These are phyloP conservation scores for Neurospora sp. DNA, from an alignment of 495 filamentous ascomycete species.

Conservation along the genomic window DNA sequence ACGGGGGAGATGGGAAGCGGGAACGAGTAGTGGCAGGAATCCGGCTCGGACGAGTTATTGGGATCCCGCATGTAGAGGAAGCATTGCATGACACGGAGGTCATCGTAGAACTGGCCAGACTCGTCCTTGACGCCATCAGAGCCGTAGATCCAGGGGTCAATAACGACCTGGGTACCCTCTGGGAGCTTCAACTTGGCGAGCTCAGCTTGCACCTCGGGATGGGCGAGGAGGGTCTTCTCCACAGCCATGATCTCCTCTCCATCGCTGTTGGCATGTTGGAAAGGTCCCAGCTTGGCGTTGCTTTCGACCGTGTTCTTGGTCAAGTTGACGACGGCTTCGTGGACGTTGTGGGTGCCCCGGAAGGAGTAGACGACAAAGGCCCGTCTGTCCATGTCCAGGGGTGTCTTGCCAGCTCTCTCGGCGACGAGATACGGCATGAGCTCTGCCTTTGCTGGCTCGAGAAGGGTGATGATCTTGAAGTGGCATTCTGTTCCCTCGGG, in stretches of 20 bases:
- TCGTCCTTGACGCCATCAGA: slow-evolving; percentile 53
- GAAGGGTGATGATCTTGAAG: slow-evolving; percentile 57
- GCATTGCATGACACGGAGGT: slow-evolving; percentile 52
- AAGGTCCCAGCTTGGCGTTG: slow-evolving; percentile 47
- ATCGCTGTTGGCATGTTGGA: slow-evolving; percentile 48
- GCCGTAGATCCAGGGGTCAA: slow-evolving; percentile 66
- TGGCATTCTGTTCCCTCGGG: slow-evolving; percentile 39
- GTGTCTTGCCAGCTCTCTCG: slow-evolving; percentile 13
- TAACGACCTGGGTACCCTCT: slow-evolving; percentile 47
- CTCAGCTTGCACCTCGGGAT: slow-evolving; percentile 50
- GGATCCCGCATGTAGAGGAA: slow-evolving; percentile 59
- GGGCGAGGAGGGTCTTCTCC: slow-evolving; percentile 46
- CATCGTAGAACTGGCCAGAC: slow-evolving; percentile 30
- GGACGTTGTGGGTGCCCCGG: slow-evolving; percentile 54
- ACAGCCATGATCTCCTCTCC: slow-evolving; percentile 49
- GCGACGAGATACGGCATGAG: slow-evolving; percentile 38
- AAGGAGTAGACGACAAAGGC: slow-evolving; percentile 55
- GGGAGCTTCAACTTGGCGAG: slow-evolving; percentile 57
- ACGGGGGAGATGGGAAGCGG: slow-evolving; percentile 73
- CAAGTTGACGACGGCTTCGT: slow-evolving; percentile 55
- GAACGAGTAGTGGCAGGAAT: slow-evolving; percentile 71
- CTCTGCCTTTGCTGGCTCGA: slow-evolving; percentile 53
- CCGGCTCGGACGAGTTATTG: slow-evolving; percentile 41
- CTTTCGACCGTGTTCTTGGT: slow-evolving; percentile 41
- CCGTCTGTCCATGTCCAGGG: slow-evolving; percentile 36